phyloP scores from a whole-genome alignment of 305 asterid species.

The Fraxinus sp. region DNA sequence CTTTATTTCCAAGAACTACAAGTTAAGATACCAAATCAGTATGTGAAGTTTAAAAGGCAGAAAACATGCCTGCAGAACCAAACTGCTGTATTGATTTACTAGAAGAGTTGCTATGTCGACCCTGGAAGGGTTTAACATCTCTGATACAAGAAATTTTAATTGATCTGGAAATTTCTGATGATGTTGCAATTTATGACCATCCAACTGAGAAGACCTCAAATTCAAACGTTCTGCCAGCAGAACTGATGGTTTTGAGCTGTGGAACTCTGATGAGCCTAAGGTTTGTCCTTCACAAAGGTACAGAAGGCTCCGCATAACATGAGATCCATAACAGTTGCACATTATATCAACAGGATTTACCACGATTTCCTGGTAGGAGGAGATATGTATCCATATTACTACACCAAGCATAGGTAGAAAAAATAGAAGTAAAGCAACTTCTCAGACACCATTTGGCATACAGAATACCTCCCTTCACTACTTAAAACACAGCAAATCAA shows the following conservation, averaged over 20 bases:
- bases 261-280: conserved; percentile 66
- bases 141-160: conserved; percentile 58
- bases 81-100: conserved; percentile 72
- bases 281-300: conserved; percentile 88
- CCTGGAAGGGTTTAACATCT: conserved; percentile 59
- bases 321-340: conserved; percentile 95
- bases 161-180: conserved; percentile 61
- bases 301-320: conserved; percentile 84
- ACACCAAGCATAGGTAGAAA: neutral
- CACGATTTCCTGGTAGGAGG: conserved; percentile 56
- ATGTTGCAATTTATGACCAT: conserved; percentile 35
- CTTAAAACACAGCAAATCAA: neutral
- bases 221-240: conserved; percentile 78
- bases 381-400: neutral
- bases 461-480: neutral
- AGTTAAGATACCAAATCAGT: neutral
- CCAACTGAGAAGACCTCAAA: conserved; percentile 45
- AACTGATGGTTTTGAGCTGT: conserved; percentile 57
- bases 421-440: neutral
- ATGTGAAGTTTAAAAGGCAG: conserved; percentile 6
- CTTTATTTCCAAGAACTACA: neutral
- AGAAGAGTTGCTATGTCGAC: conserved; percentile 53
- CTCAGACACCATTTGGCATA: neutral
- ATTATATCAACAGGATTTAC: conserved; percentile 66
- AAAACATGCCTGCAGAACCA: conserved; percentile 82